Conservation (phyloP, 306 rosid species). For the Abrus pulchellus region DNA sequence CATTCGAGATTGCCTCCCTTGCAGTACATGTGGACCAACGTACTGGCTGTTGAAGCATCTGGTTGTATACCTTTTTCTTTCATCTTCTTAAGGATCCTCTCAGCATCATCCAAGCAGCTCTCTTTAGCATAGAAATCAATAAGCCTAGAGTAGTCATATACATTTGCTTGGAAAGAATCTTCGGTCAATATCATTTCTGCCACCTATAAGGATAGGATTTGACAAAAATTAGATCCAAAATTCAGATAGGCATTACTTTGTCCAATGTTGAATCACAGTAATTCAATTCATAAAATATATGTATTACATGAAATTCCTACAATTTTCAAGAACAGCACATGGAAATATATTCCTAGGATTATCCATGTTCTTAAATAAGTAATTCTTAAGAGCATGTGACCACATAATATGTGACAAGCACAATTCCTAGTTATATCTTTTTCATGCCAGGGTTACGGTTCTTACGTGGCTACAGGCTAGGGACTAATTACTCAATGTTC, state of each 20-base stretch:
- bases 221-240: constrained; percentile 40
- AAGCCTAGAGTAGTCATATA: constrained; percentile 81
- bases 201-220: constrained; percentile 65
- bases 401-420: not conserved
- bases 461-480: not conserved
- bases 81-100: constrained; percentile 80
- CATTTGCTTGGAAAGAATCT: constrained; percentile 78
- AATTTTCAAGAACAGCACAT: constrained; percentile 16
- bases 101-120: constrained; percentile 70
- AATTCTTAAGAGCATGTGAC: constrained; percentile 18
- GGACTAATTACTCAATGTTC: not conserved
- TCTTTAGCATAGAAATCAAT: constrained; percentile 75
- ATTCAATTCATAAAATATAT: constrained; percentile 12
- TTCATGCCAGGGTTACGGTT: not conserved
- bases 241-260: constrained; percentile 24
- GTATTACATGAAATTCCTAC: constrained; percentile 37
- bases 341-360: constrained; percentile 18
- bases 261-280: constrained; percentile 7
- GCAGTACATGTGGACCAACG: constrained; percentile 82
- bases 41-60: constrained; percentile 65
- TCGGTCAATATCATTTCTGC: constrained; percentile 76
- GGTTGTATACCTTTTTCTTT: constrained; percentile 65
- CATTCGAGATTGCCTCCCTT: constrained; percentile 74
- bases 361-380: constrained; percentile 19
- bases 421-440: not conserved